A percentile compares a stretch with the other conserved stretches of the same genome.
These are phyloP conservation scores for Cyberlindnera euphorbiiphila DNA, from an alignment of 805 yeast species.

Conservation along the genomic window DNA sequence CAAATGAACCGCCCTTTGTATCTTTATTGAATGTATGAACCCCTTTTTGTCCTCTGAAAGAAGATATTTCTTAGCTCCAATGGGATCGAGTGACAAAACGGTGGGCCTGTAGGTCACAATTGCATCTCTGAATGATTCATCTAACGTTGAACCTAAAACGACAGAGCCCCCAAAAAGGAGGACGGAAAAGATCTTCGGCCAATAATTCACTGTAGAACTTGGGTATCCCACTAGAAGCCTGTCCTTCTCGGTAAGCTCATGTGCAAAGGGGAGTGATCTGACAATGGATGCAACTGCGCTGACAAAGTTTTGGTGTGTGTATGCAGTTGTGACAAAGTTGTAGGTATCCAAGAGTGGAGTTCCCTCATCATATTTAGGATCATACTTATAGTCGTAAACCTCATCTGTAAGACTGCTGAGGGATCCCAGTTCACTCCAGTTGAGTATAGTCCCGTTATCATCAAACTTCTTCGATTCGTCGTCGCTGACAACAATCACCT, in stretches of 20 bases:
- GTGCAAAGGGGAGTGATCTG: constrained; percentile 32
- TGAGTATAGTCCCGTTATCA: constrained; percentile 14
- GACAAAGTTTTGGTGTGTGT: constrained; percentile 49
- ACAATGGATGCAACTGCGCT: constrained; percentile 50
- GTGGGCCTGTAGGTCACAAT: constrained; percentile 14
- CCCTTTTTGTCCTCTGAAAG: neutral
- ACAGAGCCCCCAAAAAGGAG: constrained; percentile 34
- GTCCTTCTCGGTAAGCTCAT: constrained; percentile 34
- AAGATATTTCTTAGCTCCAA: constrained; percentile 11
- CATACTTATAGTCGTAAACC: constrained; percentile 27
- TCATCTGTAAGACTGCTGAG: constrained; percentile 10
- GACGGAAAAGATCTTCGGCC: constrained; percentile 37
- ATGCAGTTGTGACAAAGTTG: constrained; percentile 31
- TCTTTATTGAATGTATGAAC: constrained; percentile 11
- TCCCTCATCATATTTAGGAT: constrained; percentile 28
- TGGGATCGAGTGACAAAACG: constrained; percentile 10
- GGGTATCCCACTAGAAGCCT: constrained; percentile 29
- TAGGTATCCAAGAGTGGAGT: constrained; percentile 34
- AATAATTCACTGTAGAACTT: constrained; percentile 35
- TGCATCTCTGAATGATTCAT: constrained; percentile 4
- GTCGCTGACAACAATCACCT: constrained; percentile 31
- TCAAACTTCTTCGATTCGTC: constrained; percentile 8
- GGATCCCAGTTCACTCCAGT: constrained; percentile 27
- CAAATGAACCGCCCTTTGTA: constrained; percentile 24
- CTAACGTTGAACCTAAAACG: constrained; percentile 26